phyloP scores from a whole-genome alignment of 1,284 basidiomycete species.

The Moesziomyces sp. region DNA sequence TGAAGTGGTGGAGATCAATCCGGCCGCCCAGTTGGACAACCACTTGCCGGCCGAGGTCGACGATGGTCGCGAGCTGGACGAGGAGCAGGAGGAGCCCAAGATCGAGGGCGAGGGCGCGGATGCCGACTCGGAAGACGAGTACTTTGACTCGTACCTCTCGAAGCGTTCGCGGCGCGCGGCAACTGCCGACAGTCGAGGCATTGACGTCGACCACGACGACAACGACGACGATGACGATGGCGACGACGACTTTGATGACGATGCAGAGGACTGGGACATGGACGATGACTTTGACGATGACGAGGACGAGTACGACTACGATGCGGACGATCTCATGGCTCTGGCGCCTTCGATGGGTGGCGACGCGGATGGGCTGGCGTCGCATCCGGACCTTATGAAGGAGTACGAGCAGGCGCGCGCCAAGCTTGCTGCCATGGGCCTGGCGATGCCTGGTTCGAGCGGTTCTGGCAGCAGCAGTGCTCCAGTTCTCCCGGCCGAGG shows the following conservation, averaged over 20 bases:
- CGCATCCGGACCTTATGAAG: slow-evolving; percentile 51
- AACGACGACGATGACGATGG: slow-evolving; percentile 10
- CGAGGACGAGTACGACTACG: slow-evolving; percentile 58
- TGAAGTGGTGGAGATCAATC: slow-evolving; percentile 20
- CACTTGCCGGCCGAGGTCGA: slow-evolving; percentile 18
- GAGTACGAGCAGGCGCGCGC: slow-evolving; percentile 63
- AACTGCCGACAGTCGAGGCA: slow-evolving; percentile 18
- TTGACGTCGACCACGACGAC: slow-evolving; percentile 74
- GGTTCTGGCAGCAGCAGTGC: neutral
- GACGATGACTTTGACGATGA: slow-evolving; percentile 59
- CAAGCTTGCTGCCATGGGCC: slow-evolving; percentile 35
- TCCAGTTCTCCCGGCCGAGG: slow-evolving; percentile 13
- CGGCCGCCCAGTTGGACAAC: slow-evolving; percentile 75
- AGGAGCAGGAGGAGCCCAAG: slow-evolving; percentile 45
- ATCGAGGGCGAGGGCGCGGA: slow-evolving; percentile 46
- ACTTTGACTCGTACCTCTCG: slow-evolving; percentile 37
- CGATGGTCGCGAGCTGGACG: slow-evolving; percentile 76
- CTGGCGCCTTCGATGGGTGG: slow-evolving; percentile 53
- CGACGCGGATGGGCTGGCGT: slow-evolving; percentile 30
- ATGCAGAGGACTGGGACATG: slow-evolving; percentile 80
- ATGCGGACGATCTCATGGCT: slow-evolving; percentile 57
- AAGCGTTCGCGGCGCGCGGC: slow-evolving; percentile 23
- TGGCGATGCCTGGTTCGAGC: slow-evolving; percentile 11
- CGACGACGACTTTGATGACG: slow-evolving; percentile 17
- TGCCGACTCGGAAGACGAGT: slow-evolving; percentile 74